Evolutionary conservation across 176 grass and related monocot species (phyloP).

Genomic region (Avena eriantha): DNA sequence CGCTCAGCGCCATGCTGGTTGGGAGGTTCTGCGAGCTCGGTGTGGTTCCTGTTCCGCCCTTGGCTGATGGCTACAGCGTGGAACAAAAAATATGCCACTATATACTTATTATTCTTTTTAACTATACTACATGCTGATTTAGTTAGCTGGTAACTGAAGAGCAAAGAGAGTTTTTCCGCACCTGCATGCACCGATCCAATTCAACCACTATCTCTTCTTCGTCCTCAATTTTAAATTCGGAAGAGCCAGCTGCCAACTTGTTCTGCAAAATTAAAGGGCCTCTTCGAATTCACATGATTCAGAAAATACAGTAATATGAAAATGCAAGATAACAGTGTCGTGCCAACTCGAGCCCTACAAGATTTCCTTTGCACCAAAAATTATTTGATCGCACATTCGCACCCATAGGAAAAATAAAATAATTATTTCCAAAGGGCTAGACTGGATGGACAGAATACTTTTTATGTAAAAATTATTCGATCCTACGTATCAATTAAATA

Average conservation of each 20-base stretch:
- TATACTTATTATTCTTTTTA: not conserved
- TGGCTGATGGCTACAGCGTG: constrained; percentile 41
- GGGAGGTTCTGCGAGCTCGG: constrained; percentile 46
- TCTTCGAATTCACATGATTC: not conserved
- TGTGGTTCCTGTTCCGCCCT: constrained; percentile 39
- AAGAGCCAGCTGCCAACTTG: constrained; percentile 43
- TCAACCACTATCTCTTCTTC: constrained; percentile 47
- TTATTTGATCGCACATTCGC: not conserved
- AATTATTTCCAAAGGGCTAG: no score
- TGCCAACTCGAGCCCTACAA: no score
- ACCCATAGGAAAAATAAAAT: not conserved
- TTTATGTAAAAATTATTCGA: no score
- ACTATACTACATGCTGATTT: not conserved
- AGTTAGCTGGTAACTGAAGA: not conserved
- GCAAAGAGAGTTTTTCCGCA: constrained; percentile 22
- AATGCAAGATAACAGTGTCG: not conserved
- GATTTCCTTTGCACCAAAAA: not conserved
- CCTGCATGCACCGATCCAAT: constrained; percentile 62
- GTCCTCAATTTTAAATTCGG: constrained; percentile 47
- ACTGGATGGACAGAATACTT: no score
- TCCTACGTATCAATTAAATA: no score
- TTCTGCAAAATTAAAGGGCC: constrained; percentile 45
- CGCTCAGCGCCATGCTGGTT: constrained; percentile 11
- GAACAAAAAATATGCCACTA: constrained; percentile 10
- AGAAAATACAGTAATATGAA: not conserved